A percentile compares a stretch with the other conserved stretches of the same genome.
Evolutionary conservation across 106 monocot genomes (phyloP).

Genomic region (Phalaenopsis aphrodite): DNA sequence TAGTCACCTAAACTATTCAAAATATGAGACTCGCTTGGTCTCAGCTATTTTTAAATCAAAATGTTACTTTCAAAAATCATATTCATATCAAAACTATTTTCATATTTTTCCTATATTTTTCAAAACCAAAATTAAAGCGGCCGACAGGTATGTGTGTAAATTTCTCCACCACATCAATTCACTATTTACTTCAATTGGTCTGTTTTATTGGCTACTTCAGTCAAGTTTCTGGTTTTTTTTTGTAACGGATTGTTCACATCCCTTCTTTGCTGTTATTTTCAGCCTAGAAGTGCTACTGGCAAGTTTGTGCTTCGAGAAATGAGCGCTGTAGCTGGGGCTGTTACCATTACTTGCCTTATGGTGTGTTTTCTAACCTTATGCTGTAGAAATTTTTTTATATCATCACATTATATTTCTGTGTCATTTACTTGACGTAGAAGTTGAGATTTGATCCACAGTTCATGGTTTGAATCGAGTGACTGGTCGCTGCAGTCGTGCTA

Average conservation of each 20-base stretch:
- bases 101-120: no score
- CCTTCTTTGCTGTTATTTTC: neutral
- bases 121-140: no score
- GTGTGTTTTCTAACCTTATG: constrained; percentile 24
- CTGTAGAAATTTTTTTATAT: neutral
- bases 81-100: no score
- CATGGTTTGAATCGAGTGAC: neutral
- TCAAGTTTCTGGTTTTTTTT: neutral
- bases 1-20: no score
- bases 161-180: no score
- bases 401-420: neutral
- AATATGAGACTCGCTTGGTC: no score
- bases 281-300: constrained; percentile 46
- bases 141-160: no score
- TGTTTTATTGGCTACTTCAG: neutral
- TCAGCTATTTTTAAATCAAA: no score
- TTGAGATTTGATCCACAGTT: neutral
- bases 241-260: neutral
- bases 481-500: neutral
- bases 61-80: no score
- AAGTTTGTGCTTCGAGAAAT: constrained; percentile 58
- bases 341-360: constrained; percentile 93
- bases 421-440: neutral
- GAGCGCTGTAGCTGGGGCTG: constrained; percentile 64
- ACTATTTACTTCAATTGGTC: no score